These are phyloP conservation scores for Colletotrichum chlorophyti DNA, from an alignment of 2,329 filamentous ascomycete species.

Conservation along the genomic window DNA sequence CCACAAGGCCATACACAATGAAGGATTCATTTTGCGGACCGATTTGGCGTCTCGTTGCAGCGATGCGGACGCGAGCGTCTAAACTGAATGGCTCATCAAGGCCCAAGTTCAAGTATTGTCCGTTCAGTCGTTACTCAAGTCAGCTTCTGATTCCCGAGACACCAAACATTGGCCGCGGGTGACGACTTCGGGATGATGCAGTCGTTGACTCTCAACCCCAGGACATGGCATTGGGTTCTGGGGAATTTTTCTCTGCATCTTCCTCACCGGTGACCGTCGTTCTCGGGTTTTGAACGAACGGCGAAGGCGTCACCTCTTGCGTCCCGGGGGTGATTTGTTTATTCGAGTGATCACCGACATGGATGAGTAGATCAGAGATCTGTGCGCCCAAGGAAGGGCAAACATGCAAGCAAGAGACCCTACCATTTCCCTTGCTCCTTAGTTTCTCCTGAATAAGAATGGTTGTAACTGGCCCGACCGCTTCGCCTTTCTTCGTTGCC, in stretches of 20 bases:
- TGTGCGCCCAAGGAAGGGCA: neutral
- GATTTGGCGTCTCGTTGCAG: conserved; percentile 5
- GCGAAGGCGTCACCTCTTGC: too few relatives aligned
- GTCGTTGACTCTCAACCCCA: conserved; percentile 19
- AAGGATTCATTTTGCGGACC: neutral
- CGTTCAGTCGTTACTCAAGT: conserved; percentile 1
- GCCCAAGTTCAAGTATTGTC: neutral
- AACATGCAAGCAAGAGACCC: neutral
- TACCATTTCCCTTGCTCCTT: neutral
- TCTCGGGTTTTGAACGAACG: too few relatives aligned
- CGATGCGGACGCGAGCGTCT: neutral
- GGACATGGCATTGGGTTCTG: conserved; percentile 16
- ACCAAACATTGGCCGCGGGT: conserved; percentile 20
- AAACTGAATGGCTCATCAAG: neutral
- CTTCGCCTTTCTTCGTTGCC: conserved; percentile 14
- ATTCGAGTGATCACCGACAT: too few relatives aligned
- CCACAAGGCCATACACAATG: neutral
- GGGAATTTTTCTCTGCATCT: neutral
- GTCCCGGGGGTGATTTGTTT: too few relatives aligned
- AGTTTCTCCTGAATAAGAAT: too few relatives aligned
- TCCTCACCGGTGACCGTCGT: too few relatives aligned
- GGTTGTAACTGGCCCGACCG: too few relatives aligned
- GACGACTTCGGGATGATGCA: conserved; percentile 23
- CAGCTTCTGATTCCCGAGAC: conserved; percentile 23
- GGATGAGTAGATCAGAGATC: too few relatives aligned